Base-by-base conservation (phyloP, 2,329 filamentous ascomycete genomes). In the Talaromyces sp. region DNA sequence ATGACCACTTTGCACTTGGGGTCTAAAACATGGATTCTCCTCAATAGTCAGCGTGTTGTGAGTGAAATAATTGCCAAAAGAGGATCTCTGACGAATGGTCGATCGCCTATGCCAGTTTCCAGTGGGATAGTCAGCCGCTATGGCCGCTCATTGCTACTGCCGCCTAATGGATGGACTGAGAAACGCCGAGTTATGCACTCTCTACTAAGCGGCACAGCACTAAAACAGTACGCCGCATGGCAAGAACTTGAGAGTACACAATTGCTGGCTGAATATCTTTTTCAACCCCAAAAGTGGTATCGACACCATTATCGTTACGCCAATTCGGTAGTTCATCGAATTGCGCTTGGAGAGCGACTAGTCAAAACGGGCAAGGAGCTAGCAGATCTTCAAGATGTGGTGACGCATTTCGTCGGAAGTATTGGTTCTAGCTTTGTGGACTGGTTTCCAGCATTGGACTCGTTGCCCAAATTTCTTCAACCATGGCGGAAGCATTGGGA, bases 231-330 rank as follows among this genome's bases (percentile, higher is more conserved):
- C 51, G 68, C 60, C 16, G 53, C 50, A 7, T 70, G 64, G 61
- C 69, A 73, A 46, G 72, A 77, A 44, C 56, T 67, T 8, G 72
- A 74, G 47, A 75, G 70, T 54, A 61, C 65, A 0, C 63, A 70
- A 36, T 61, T 77, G 58, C 58, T 77, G 29, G 64, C 65, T 10
- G 65, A 67, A 48, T 75, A 73, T 51, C 51, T 73, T 1, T 50
- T 58, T 17, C 54, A 70, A 35, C 74, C 74, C 1, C 14, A 62
- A 14, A 39, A 51, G 5, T 77, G 75, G 74, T 75, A 71, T 47
- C 52, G 56, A 5, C 72, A 76, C 48, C 70, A 76, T 49, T 75
- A 73, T 55, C 70, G 72, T n/a, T 77, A 74, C 57, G 65, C 73
- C 13, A 72, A 70, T 51, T 68, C 70, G 1, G 68, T 76, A 14